A percentile compares a stretch with the other conserved stretches of the same genome.
phyloP scores from a whole-genome alignment of 2,329 filamentous ascomycete genomes.

The Beauveria pseudobassiana region DNA sequence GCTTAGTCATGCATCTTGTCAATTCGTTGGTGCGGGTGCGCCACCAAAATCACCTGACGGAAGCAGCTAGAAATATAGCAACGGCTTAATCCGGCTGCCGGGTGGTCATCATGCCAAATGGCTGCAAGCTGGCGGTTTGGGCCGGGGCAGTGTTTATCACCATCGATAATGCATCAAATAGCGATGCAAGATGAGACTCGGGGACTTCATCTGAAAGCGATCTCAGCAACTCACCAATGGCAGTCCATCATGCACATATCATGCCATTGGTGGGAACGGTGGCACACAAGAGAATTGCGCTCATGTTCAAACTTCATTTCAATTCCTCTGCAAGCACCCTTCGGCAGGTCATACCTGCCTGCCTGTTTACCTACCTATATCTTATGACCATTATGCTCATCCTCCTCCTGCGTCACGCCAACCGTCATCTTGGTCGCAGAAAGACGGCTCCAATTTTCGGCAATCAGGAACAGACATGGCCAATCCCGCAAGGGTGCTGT shows the following conservation, averaged over 20 bases:
- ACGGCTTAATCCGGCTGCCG: background rate
- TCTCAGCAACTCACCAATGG: background rate
- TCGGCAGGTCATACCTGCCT: background rate
- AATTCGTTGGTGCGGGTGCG: background rate
- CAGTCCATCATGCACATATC: background rate
- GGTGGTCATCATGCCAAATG: background rate
- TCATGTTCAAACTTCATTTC: background rate
- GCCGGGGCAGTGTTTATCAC: background rate
- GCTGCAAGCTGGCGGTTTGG: background rate
- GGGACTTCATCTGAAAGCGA: background rate
- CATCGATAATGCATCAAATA: background rate
- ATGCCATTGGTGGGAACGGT: background rate
- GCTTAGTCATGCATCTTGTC: conserved; percentile 5
- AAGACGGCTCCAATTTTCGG: background rate
- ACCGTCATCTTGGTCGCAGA: background rate
- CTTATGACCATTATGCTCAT: background rate
- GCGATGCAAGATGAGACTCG: background rate
- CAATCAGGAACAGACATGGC: background rate
- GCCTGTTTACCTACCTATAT: background rate
- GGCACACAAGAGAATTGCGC: background rate
- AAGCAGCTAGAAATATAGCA: conserved; percentile 9
- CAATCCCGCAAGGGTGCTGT: background rate
- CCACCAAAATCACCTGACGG: conserved; percentile 9
- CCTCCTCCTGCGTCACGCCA: background rate
- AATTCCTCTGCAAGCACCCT: background rate